Evolutionary conservation across 2,329 filamentous ascomycete genomes (phyloP).

Genomic region (Didymosphaeria variabile): DNA sequence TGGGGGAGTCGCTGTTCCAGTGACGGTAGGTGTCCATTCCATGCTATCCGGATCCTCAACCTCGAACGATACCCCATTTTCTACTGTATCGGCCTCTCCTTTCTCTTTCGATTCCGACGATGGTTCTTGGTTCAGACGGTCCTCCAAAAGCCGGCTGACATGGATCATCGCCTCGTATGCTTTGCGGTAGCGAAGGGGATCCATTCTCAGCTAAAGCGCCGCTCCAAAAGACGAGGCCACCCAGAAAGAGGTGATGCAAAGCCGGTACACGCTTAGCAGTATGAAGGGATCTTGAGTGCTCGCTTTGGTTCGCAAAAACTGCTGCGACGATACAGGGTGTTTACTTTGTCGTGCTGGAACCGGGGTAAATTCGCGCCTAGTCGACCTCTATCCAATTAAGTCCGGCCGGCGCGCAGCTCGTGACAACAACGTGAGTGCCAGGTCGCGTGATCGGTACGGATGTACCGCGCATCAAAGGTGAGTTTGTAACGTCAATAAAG

Average conservation of each 20-base stretch:
- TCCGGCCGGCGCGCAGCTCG: neutral
- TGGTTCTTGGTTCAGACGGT: constrained; percentile 36
- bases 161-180: constrained; percentile 50
- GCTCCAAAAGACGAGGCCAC: constrained; percentile 22
- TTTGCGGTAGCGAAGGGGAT: constrained; percentile 48
- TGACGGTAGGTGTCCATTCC: constrained; percentile 46
- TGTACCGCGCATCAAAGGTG: neutral
- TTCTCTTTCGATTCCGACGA: constrained; percentile 12
- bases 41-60: constrained; percentile 48
- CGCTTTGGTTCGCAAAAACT: neutral
- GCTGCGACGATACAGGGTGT: neutral
- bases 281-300: neutral
- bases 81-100: constrained; percentile 17
- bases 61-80: constrained; percentile 25
- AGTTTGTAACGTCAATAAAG: constrained; percentile 1
- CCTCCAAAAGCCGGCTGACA: constrained; percentile 44
- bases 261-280: neutral
- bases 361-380: neutral
- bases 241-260: neutral
- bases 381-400: neutral
- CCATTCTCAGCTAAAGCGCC: constrained; percentile 36
- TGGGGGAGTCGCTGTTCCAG: constrained; percentile 38
- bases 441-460: constrained; percentile 12
- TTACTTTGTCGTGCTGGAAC: too few relatives aligned
- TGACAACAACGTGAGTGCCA: constrained; percentile 4